Conservation (phyloP, 129 eudicot genomes). For the Mikania micrantha region DNA sequence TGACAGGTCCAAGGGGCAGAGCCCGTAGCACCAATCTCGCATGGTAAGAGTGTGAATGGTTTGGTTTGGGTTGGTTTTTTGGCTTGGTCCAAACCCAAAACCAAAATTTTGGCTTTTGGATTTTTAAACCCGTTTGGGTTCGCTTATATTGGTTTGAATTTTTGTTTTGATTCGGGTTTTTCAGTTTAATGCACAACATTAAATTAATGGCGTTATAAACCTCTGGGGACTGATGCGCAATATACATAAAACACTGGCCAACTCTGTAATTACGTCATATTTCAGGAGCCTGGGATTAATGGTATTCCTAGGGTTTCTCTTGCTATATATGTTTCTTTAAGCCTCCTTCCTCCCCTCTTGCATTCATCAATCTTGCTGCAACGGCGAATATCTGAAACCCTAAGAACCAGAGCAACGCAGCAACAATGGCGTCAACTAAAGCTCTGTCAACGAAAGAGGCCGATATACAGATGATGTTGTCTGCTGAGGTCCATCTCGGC, state of each 20-base stretch:
- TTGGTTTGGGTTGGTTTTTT: no score
- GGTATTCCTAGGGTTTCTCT: slow-evolving; percentile 22
- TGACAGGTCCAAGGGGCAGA: no score
- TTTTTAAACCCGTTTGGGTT: no score
- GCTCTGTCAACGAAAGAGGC: slow-evolving; percentile 6
- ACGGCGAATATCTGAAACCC: slow-evolving; percentile 28
- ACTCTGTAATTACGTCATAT: not conserved
- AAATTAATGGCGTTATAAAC: no score
- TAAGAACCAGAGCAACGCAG: not conserved
- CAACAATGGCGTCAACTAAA: slow-evolving; percentile 24
- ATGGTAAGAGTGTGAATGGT: no score
- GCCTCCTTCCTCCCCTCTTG: not conserved
- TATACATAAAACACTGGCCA: not conserved
- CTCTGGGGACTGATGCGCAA: not conserved
- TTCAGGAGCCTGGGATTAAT: not conserved
- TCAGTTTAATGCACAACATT: no score
- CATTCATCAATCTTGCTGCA: slow-evolving; percentile 11
- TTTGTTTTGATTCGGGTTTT: no score
- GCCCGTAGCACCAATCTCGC: no score
- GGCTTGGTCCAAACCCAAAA: no score
- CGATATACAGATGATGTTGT: slow-evolving; percentile 6
- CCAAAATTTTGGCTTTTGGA: no score
- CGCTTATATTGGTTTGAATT: no score
- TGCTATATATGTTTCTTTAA: slow-evolving; percentile 16
- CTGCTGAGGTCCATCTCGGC: slow-evolving; percentile 1